A percentile compares a stretch with the other conserved stretches of the same genome.
Conservation (phyloP, 2,329 filamentous ascomycete species). For the Aureobasidium sp. region DNA sequence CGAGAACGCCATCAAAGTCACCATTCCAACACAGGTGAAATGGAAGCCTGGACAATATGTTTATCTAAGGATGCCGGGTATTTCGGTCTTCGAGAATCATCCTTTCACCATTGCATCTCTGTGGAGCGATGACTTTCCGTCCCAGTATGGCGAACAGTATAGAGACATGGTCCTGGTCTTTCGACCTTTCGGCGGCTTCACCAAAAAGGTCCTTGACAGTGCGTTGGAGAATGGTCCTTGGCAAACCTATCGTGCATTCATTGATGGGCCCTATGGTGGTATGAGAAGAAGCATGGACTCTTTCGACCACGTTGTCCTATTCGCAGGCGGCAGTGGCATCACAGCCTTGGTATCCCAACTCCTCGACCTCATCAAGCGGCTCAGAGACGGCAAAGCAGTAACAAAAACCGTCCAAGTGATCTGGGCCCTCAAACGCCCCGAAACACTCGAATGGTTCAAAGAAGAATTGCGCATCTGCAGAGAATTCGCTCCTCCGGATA, state of each 20-base stretch:
- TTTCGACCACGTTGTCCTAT: conserved; percentile 87
- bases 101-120: conserved; percentile 91
- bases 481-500: conserved; percentile 78
- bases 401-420: conserved; percentile 84
- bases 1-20: conserved; percentile 92
- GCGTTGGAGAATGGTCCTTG: conserved; percentile 80
- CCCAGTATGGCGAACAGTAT: conserved; percentile 79
- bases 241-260: conserved; percentile 83
- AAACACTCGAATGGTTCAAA: conserved; percentile 96
- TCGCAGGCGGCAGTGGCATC: conserved; percentile 90
- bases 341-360: conserved; percentile 89
- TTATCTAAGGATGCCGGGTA: conserved; percentile 87
- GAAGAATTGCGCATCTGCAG: conserved; percentile 89
- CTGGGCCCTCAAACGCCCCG: conserved; percentile 86
- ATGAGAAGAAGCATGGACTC: conserved; percentile 85
- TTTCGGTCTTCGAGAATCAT: conserved; percentile 85
- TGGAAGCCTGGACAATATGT: conserved; percentile 95
- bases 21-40: conserved; percentile 82
- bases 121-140: conserved; percentile 88
- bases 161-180: conserved; percentile 87
- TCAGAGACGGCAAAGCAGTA: conserved; percentile 89
- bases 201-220: conserved; percentile 71
- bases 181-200: conserved; percentile 85
- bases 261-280: conserved; percentile 91
- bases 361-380: conserved; percentile 88